Evolutionary conservation across 2,329 filamentous ascomycete species (phyloP), one percentile per base, ranked within the genome.

Genomic region (Penicillium sp.): DNA sequence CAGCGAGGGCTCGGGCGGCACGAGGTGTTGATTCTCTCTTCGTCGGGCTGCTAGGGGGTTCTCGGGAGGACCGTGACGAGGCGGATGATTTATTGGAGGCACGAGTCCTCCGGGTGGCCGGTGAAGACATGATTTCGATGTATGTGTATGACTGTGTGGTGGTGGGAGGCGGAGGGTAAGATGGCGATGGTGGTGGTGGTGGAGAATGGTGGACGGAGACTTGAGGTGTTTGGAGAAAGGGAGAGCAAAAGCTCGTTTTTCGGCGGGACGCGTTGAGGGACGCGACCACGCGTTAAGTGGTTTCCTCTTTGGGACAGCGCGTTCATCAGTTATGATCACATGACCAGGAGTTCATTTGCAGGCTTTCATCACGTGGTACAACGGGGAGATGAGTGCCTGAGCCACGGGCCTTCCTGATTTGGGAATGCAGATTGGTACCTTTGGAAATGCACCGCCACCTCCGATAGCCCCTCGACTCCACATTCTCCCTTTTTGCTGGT

Each of bases 1-100:
- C 75, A 54, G 75, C 68, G 65, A 79, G 70, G 34, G 79, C 70
- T 61, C 79, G 71, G 45, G 78, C 73, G 47, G 78, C 75, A 56
- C 79, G 77, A 31, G 83, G 83, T 1, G 83, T 84, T 53, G 75
- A 64, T 57, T 76, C 51, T 53, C 51, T 28, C 38, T 43, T 64
- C 47, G 71, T 66, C 50, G 73, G 72, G 70, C 76, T 75, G 69
- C 72, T 73, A 38, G 69, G 69, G 14, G 67, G 66, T 58, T 74
- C 68, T 59, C 72, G 75, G 52, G 61, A 69, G 65, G 59, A 73
- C 70, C 63, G 68, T 67, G 62, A 74, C 60, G 78, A 79, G 20
- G 77, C 71, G 31, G 76, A 75, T 35, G 78, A 74, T 58, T 76
- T 73, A 53, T 75, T 75, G 11, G 77, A 68, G 37, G 77, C 72